phyloP scores from a whole-genome alignment of 495 filamentous ascomycete genomes.

The Alectoria sarmentosa region DNA sequence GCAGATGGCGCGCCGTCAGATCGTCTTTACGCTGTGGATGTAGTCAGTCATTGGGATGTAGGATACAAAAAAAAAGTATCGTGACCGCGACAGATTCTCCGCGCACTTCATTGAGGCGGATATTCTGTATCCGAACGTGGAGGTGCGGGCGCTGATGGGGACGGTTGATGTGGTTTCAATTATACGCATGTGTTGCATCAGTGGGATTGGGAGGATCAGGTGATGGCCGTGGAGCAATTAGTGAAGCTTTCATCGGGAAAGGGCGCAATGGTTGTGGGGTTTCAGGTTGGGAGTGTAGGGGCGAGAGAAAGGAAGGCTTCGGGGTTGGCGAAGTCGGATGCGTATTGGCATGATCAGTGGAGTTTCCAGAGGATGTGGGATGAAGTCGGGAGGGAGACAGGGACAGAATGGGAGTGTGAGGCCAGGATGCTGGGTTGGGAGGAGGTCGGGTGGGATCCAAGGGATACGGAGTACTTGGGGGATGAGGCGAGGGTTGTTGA shows the following conservation, averaged over 20 bases:
- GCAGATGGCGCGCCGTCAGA: slow-evolving; percentile 37
- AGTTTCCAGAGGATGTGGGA: slow-evolving; percentile 46
- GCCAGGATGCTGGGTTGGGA: not conserved
- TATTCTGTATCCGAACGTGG: slow-evolving; percentile 45
- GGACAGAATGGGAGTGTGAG: slow-evolving; percentile 14
- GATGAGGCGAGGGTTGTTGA: too few species aligned
- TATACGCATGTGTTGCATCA: too few species aligned
- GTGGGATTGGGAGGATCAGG: too few species aligned
- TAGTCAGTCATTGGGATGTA: too few species aligned
- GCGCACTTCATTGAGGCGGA: too few species aligned
- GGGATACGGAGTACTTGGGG: too few species aligned
- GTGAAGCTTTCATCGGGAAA: not conserved
- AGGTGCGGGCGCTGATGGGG: too few species aligned
- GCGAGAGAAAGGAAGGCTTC: not conserved
- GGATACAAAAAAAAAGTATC: too few species aligned
- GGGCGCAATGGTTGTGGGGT: slow-evolving; percentile 16
- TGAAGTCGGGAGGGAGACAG: slow-evolving; percentile 32
- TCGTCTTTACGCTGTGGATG: slow-evolving; percentile 45
- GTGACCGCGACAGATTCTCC: too few species aligned
- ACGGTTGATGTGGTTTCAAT: too few species aligned
- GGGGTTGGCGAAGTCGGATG: slow-evolving; percentile 8
- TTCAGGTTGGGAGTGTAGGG: slow-evolving; percentile 7
- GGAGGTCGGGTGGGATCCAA: too few species aligned
- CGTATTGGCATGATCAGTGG: slow-evolving; percentile 40
- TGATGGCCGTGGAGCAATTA: slow-evolving; percentile 29